Evolutionary conservation across 1,284 basidiomycete species (phyloP), one percentile per base, ranked within the genome.

Genomic region (Mycena citricolor): DNA sequence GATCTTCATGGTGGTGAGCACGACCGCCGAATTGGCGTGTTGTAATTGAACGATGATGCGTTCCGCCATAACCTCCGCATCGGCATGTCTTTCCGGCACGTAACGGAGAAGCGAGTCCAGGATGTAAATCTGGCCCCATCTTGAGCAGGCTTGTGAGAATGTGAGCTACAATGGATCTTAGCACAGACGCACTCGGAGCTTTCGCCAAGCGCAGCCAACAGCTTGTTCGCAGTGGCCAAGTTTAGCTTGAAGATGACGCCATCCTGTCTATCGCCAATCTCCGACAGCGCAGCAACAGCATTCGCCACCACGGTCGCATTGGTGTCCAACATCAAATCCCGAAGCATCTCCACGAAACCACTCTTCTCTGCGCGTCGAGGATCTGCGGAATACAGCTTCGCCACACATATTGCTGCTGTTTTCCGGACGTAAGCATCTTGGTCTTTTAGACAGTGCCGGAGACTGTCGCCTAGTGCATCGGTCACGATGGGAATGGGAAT

Each of bases 51-150:
- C 80, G 16, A 94, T 83, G 48, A 99, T 89, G 25, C 94, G 84
- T 63, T 99, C 97, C 4, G 90, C 93, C 65, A 99, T 83, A 28
- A 90, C 75, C 67, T 97, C 92, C 10, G 97, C 94, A 61, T 99
- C 97, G 26, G 82, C 73, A 48, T 90, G 80, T 44, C 79, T 77
- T 57, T 94, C 84, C 5, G 97, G 97, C 6, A 97, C 88, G 61
- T 90, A 99, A 42, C 94, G 90, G 50, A 99, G 70, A 24, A 99
- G 68, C 3, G 91, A 88, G 64, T 99, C 97, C 41, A 99, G 77
- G 53, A 99, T 98, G 64, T 99, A 99, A 30, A 98, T 94, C 66
- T 98, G 95, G 1, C 95, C 95, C 97, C 97, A 99, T 67, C 93
- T 97, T 57, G n/a, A 32, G 17, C 24, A 28, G 40, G 26, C n/a